Percentiles rank a stretch among this genome's conserved stretches.
These are phyloP conservation scores for Rubia yunnanensis DNA, from an alignment of 257 asterid species.

Conservation along the genomic window DNA sequence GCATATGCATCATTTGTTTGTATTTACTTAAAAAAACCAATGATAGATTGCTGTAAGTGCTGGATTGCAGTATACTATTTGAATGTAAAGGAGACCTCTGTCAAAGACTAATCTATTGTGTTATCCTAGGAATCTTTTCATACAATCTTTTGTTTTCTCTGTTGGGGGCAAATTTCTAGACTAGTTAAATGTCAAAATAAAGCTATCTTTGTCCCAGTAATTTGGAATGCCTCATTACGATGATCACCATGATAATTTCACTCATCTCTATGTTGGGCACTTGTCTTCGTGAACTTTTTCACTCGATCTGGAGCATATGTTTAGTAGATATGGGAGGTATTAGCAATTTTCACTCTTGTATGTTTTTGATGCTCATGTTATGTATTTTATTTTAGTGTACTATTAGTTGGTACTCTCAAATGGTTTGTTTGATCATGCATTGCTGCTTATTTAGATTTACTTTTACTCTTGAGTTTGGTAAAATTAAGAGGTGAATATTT, in stretches of 20 bases:
- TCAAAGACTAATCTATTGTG: constrained; percentile 45
- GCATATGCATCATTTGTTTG: no score
- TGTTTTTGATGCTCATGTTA: not conserved
- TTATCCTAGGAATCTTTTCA: constrained; percentile 32
- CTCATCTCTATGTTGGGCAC: constrained; percentile 98
- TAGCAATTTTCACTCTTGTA: not conserved
- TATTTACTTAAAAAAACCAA: no score
- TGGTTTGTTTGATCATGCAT: no score
- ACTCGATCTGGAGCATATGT: constrained; percentile 78
- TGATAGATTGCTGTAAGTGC: constrained; percentile 44
- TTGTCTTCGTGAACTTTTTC: constrained; percentile 89
- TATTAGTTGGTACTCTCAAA: no score
- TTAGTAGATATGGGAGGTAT: constrained; percentile 94
- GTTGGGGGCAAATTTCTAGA: no score
- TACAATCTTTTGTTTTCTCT: no score
- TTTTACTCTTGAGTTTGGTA: no score
- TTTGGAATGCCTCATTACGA: constrained; percentile 78
- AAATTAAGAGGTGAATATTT: no score
- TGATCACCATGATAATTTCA: constrained; percentile 56
- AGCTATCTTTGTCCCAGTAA: no score
- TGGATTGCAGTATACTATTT: constrained; percentile 29
- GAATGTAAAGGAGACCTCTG: constrained; percentile 42
- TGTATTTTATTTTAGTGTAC: not conserved
- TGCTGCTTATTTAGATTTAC: no score
- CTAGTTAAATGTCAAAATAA: no score